phyloP scores from a whole-genome alignment of 2,329 filamentous ascomycete species.

The Capronia americana region DNA sequence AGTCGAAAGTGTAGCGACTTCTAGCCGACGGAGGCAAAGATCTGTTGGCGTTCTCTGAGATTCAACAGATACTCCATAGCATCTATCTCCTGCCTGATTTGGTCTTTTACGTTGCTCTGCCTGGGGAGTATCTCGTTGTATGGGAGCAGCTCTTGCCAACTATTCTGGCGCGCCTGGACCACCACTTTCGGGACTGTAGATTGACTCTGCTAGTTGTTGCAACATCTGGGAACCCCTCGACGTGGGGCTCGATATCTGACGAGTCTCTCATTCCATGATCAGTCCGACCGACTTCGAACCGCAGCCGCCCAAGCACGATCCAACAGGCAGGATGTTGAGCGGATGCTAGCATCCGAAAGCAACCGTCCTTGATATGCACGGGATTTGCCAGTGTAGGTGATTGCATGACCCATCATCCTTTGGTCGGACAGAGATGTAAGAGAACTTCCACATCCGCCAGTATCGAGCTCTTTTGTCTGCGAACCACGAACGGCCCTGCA shows the following conservation, averaged over 20 bases:
- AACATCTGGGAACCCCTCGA: constrained; percentile 21
- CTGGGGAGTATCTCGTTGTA: constrained; percentile 75
- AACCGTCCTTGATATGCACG: constrained; percentile 11
- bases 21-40: constrained; percentile 21
- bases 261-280: constrained; percentile 20
- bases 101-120: constrained; percentile 46
- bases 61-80: constrained; percentile 39
- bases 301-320: constrained; percentile 4
- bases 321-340: constrained; percentile 2
- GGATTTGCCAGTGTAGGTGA: background rate
- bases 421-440: constrained; percentile 7
- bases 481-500: constrained; percentile 1
- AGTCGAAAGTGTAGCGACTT: constrained; percentile 12
- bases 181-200: constrained; percentile 25
- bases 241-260: constrained; percentile 16
- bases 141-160: constrained; percentile 55
- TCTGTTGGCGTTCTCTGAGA: constrained; percentile 35
- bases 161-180: constrained; percentile 28
- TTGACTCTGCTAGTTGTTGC: constrained; percentile 32
- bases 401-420: constrained; percentile 9
- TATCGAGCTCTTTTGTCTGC: constrained; percentile 11
- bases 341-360: constrained; percentile 7
- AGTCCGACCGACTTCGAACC: constrained; percentile 16
- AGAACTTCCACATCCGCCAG: constrained; percentile 4
- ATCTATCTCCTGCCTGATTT: constrained; percentile 40